Percentiles rank a stretch among this genome's conserved stretches.
These are phyloP conservation scores for Penicillium sp. DNA, from an alignment of 2,329 filamentous ascomycete species.

Conservation along the genomic window DNA sequence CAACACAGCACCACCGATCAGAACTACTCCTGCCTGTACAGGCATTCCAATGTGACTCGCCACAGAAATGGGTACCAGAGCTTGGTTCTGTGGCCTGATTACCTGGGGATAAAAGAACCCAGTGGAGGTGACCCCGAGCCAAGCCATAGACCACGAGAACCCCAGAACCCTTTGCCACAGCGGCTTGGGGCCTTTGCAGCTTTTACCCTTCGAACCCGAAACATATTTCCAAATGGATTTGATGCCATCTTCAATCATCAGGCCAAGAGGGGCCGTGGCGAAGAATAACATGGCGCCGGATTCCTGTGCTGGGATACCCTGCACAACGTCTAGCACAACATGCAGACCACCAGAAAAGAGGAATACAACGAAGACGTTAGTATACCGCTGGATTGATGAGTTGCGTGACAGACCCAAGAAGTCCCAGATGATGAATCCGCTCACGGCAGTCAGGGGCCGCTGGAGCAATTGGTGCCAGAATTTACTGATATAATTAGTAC, in stretches of 20 bases:
- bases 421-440: constrained; percentile 15
- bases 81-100: constrained; percentile 6
- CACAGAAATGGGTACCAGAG: constrained; percentile 5
- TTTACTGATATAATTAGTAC: constrained; percentile 15
- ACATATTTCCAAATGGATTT: constrained; percentile 16
- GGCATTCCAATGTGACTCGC: constrained; percentile 2
- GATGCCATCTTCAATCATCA: constrained; percentile 33
- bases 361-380: constrained; percentile 30
- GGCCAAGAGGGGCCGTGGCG: constrained; percentile 19
- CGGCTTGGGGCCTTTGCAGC: not conserved
- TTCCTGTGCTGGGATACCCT: constrained; percentile 15
- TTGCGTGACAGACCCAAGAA: constrained; percentile 16
- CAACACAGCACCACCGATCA: constrained; percentile 5
- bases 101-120: constrained; percentile 7
- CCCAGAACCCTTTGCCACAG: constrained; percentile 8
- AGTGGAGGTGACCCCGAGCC: constrained; percentile 9
- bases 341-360: constrained; percentile 28
- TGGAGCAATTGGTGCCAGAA: constrained; percentile 31
- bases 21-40: not conserved
- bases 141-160: constrained; percentile 8
- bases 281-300: constrained; percentile 30
- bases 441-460: constrained; percentile 21
- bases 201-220: not conserved
- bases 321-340: constrained; percentile 13
- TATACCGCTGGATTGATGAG: constrained; percentile 25